Percentiles rank a stretch among this genome's conserved stretches.
These are phyloP conservation scores for Penicillium bovifimosum DNA, from an alignment of 495 filamentous ascomycete genomes.

Conservation along the genomic window DNA sequence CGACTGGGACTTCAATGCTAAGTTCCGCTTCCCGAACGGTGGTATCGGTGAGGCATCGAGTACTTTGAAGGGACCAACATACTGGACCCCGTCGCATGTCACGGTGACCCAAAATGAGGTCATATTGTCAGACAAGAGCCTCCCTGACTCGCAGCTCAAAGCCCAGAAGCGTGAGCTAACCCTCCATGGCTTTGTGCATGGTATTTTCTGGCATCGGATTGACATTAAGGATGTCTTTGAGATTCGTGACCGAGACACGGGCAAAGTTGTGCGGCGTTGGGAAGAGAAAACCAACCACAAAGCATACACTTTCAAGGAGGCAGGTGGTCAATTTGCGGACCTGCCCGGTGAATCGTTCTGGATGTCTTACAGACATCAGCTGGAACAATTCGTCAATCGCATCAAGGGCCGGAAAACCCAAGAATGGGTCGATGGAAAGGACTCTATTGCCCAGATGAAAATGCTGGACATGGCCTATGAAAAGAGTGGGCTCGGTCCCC, in stretches of 20 bases:
- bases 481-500: slow-evolving; percentile 35
- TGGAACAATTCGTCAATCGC: slow-evolving; percentile 54
- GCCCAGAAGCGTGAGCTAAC: slow-evolving; percentile 14
- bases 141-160: slow-evolving; percentile 28
- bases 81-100: slow-evolving; percentile 14
- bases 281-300: slow-evolving; percentile 36
- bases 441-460: slow-evolving; percentile 48
- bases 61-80: slow-evolving; percentile 22
- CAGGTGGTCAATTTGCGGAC: slow-evolving; percentile 29
- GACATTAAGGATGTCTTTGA: slow-evolving; percentile 41
- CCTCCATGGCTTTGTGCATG: slow-evolving; percentile 27
- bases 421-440: slow-evolving; percentile 46
- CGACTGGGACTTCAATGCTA: slow-evolving; percentile 35
- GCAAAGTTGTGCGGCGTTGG: slow-evolving; percentile 38
- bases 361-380: slow-evolving; percentile 47
- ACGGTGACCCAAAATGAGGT: slow-evolving; percentile 17
- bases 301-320: slow-evolving; percentile 36
- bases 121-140: slow-evolving; percentile 17
- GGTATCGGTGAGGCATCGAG: slow-evolving; percentile 34
- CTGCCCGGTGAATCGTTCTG: slow-evolving; percentile 28
- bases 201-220: slow-evolving; percentile 44
- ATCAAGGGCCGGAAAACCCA: slow-evolving; percentile 39
- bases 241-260: slow-evolving; percentile 18
- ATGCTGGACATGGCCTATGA: slow-evolving; percentile 50
- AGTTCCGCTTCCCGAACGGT: slow-evolving; percentile 43